These are phyloP conservation scores for Microcera coccophila DNA, from an alignment of 2,329 filamentous ascomycete genomes.

Conservation along the genomic window DNA sequence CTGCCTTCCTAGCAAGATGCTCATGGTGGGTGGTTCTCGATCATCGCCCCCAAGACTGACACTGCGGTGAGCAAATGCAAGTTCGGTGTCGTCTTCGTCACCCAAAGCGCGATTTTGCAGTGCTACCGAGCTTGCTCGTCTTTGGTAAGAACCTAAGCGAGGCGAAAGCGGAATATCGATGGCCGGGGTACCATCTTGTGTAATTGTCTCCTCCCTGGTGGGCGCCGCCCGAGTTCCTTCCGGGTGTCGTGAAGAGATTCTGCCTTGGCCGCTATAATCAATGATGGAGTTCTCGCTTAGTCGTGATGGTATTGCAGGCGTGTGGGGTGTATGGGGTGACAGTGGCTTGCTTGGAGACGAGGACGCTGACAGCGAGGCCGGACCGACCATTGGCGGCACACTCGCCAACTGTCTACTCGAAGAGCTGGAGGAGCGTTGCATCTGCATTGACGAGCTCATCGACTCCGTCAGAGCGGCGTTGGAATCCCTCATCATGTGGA, in stretches of 20 bases:
- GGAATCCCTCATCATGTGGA: conserved; percentile 83
- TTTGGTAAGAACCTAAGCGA: conserved; percentile 50
- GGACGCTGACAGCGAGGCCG: conserved; percentile 76
- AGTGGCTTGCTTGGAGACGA: conserved; percentile 88
- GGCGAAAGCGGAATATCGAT: conserved; percentile 74
- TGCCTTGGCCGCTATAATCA: conserved; percentile 31
- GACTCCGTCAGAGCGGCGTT: conserved; percentile 88
- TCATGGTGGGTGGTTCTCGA: conserved; percentile 61
- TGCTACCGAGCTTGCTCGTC: conserved; percentile 67
- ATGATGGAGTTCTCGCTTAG: conserved; percentile 82
- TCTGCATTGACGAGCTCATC: conserved; percentile 81
- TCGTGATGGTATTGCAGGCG: conserved; percentile 88
- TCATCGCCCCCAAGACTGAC: conserved; percentile 65
- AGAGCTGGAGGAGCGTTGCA: conserved; percentile 78
- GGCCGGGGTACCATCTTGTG: conserved; percentile 55
- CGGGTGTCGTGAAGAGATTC: conserved; percentile 29
- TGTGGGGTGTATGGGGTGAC: conserved; percentile 87
- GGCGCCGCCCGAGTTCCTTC: conserved; percentile 28
- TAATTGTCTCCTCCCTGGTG: conserved; percentile 38
- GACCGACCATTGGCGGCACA: conserved; percentile 62
- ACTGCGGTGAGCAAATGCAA: conserved; percentile 61
- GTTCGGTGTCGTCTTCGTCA: conserved; percentile 59
- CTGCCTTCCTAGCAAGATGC: conserved; percentile 53
- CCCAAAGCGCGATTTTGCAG: conserved; percentile 54
- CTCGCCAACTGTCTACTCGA: conserved; percentile 58